Evolutionary conservation across 768 basidiomycete genomes (phyloP), one percentile per base, ranked within the genome.

Genomic region (Serpula lacrymans): DNA sequence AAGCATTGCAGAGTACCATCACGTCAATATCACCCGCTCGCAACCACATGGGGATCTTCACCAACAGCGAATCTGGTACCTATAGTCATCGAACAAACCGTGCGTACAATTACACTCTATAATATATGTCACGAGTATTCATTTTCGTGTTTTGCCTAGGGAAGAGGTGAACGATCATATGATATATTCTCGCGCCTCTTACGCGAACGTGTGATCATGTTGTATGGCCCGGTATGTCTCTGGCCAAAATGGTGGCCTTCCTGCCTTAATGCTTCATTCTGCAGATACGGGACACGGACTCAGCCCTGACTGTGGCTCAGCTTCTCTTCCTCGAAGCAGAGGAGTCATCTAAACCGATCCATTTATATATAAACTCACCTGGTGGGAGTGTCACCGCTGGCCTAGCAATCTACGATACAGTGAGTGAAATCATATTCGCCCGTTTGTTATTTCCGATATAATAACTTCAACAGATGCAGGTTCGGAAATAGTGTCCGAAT

Each of bases 341-440:
- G 62, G 93, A 97, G 49, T 81, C 92, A 0, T 80, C 83, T 7
- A 90, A 91, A 58, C 95, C 95, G 3, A 96, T 98, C 41, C 93
- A 95, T 54, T 67, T 98, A 9, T 98, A 98, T 63, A 95, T 98
- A 51, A 97, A 97, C 64, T 93, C 89, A 6, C 95, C 95, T 0
- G 95, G 95, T 2, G 95, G 95, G 22, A 88, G 87, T 54, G 95
- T 98, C 27, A 95, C 94, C 0, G 91, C 93, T 34, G 95, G 95
- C 7, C 69, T 98, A 44, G 95, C 94, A 13, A 95, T 98, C 35
- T 98, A 98, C 67, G 95, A 98, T 57, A 97, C 95, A 55, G 92
- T 95, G 67, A 53, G 81, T 49, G 26, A 26, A 27, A 16, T 22
- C n/a, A 34, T 45, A 10, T 42, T 23, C 30, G 37, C 42, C 17